Base-by-base conservation (phyloP, 176 grass and related monocot genomes). In the Pontederia crassipes region DNA sequence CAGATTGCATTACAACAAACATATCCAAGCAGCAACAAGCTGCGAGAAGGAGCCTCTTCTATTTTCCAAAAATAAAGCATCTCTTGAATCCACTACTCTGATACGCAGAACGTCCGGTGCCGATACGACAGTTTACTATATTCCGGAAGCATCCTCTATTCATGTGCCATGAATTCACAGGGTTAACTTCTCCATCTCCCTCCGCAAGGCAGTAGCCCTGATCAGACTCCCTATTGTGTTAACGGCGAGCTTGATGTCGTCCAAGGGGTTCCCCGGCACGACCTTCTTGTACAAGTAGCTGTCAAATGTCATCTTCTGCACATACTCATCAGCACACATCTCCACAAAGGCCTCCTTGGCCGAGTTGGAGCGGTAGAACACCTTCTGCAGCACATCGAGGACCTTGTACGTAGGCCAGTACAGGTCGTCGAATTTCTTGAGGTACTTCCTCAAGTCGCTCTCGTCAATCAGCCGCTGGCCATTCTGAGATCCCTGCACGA, bases 341-440 rank as follows among this genome's bases (percentile, higher is more conserved):
- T 97, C 87, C 24, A 97, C 93, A 66, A 97, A 97, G 2, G 93
- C 93, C 79, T 97, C 93, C 10, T 87, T 65, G 2, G 93, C 93
- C 0, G 93, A 65, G 72, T 92, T 97, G 59, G 87, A 91, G 52
- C 93, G 83, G 76, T 97, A 97, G 88, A 97, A 97, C 64, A 97
- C 81, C 87, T 97, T 97, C 75, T 97, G 93, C 78, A 97, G 75
- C 73, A 97, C 80, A 74, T 97, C 93, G 1, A 97, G 87, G 76
- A 97, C 93, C 79, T 97, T 97, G 87, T 92, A 97, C 2, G 93
- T 97, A 1, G 93, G 93, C 93, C 93, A 97, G 81, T 97, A 97
- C 55, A 83, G 64, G 9, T 89, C 75, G 62, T 92, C 87, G 81
- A 97, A 97, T 69, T 91, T 85, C 24, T 83, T 79, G 40, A 97